Conservation (phyloP, 1,284 basidiomycete species). For the Vanrija humicola region DNA sequence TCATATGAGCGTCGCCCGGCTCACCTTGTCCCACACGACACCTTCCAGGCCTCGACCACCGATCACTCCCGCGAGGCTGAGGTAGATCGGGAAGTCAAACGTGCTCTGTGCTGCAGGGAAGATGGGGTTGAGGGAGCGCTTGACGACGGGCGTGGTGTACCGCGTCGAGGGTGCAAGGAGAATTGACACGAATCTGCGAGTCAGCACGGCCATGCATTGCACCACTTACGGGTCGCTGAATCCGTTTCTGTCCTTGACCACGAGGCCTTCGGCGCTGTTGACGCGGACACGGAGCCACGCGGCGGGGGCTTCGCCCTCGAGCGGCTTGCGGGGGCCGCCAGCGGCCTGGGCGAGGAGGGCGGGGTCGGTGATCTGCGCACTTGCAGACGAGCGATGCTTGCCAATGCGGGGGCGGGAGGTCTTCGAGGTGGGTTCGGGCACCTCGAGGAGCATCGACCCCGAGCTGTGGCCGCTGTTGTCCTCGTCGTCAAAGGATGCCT, state of each 20-base stretch:
- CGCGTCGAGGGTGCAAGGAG: conserved; percentile 60
- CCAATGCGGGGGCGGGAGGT: background rate
- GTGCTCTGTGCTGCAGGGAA: conserved; percentile 71
- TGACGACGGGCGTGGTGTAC: conserved; percentile 74
- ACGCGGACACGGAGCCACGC: conserved; percentile 49
- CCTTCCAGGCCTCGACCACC: conserved; percentile 67
- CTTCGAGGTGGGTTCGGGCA: background rate
- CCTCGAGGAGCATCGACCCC: background rate
- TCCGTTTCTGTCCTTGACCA: conserved; percentile 53
- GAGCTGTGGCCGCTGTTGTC: background rate
- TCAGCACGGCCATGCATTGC: conserved; percentile 66
- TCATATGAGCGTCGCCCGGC: conserved; percentile 20
- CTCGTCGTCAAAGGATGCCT: background rate
- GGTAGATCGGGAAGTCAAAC: conserved; percentile 79
- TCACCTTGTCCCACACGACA: conserved; percentile 90
- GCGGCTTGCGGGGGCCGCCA: conserved; percentile 39
- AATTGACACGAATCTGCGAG: conserved; percentile 67
- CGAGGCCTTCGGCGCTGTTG: conserved; percentile 48
- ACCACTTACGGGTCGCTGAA: conserved; percentile 46
- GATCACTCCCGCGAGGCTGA: conserved; percentile 66
- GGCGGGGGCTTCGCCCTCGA: conserved; percentile 47
- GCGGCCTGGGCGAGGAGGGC: conserved; percentile 34
- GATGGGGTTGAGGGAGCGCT: conserved; percentile 70
- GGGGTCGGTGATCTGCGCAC: conserved; percentile 18
- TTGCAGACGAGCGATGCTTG: background rate